Percentiles rank a stretch among this genome's conserved stretches.
Evolutionary conservation across 768 basidiomycete species (phyloP).

Genomic region (Rhizopogon roseolus): DNA sequence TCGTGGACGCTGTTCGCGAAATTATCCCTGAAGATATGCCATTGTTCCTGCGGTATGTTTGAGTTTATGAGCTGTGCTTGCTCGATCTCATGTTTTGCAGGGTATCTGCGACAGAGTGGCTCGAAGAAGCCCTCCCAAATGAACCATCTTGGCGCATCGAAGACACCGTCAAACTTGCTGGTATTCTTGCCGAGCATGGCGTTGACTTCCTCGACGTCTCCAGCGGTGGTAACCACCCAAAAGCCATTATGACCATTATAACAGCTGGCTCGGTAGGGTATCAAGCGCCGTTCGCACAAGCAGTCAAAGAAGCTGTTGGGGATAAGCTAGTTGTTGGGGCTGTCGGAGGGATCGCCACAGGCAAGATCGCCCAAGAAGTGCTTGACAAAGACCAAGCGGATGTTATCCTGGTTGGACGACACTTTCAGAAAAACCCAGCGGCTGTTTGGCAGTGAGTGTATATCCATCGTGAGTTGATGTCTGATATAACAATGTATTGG

Average conservation of each 20-base stretch:
- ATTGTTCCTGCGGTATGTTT: constrained; percentile 57
- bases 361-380: constrained; percentile 39
- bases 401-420: constrained; percentile 43
- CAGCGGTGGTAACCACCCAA: constrained; percentile 51
- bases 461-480: no score
- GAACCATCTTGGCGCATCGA: constrained; percentile 64
- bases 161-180: constrained; percentile 60
- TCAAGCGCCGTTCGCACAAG: constrained; percentile 56
- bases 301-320: constrained; percentile 43
- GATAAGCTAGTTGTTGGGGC: constrained; percentile 30
- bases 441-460: no score
- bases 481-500: constrained; percentile 11
- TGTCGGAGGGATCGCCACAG: constrained; percentile 26
- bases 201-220: constrained; percentile 75
- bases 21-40: constrained; percentile 60
- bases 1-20: constrained; percentile 59
- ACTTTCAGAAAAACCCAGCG: constrained; percentile 62
- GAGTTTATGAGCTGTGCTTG: neutral
- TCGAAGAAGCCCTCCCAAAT: constrained; percentile 51
- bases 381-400: constrained; percentile 40
- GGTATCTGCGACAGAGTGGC: constrained; percentile 72
- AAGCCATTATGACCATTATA: constrained; percentile 29
- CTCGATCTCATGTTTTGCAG: constrained; percentile 21
- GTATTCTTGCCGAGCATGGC: no score
- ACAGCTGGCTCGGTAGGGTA: constrained; percentile 28